Evolutionary conservation across 2,329 filamentous ascomycete species (phyloP), one percentile per base, ranked within the genome.

Genomic region (Talaromyces atroroseus): DNA sequence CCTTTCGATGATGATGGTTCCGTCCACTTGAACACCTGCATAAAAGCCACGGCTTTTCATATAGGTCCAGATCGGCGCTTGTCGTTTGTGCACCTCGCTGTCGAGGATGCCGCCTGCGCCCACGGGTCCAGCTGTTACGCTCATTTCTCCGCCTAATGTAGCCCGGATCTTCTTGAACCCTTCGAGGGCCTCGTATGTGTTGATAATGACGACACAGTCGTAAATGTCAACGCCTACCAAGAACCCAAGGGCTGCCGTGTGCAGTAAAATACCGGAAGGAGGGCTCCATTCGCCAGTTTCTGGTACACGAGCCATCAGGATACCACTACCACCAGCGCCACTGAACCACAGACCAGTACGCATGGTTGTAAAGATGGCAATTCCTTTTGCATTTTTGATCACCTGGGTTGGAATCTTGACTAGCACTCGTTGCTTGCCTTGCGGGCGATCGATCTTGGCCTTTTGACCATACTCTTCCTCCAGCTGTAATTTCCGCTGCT

Each of bases 301-400:
- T 66, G 73, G 71, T 29, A 89, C 88, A 63, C 90, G 84, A 18
- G 87, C 92, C 58, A 96, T 84, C 40, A 97, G 79, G 40, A 97
- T 82, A 51, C 92, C 92, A 57, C 90, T 92, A 40, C 92, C 92
- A 26, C 92, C 92, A 16, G 91, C 92, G 47, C 92, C 92, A 47
- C 89, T 92, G 64, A 95, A 81, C 89, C 92, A 96, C 32, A 96
- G 77, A 12, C 92, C 92, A 14, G 90, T 92, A 58, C 92, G 86
- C 90, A 96, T 95, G 29, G 90, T 95, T 0, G 92, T 96, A 76
- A 96, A 96, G 63, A 97, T 89, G 54, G 90, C 92, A 57, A 97
- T 81, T 11, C 90, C 92, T 63, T 92, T 90, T 26, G 92, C 91
- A 74, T 94, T 89, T 67, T 89, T 84, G 64, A 97, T 90, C 57